phyloP scores from a whole-genome alignment of 2,329 filamentous ascomycete species.

The Scedosporium dehoogii region DNA sequence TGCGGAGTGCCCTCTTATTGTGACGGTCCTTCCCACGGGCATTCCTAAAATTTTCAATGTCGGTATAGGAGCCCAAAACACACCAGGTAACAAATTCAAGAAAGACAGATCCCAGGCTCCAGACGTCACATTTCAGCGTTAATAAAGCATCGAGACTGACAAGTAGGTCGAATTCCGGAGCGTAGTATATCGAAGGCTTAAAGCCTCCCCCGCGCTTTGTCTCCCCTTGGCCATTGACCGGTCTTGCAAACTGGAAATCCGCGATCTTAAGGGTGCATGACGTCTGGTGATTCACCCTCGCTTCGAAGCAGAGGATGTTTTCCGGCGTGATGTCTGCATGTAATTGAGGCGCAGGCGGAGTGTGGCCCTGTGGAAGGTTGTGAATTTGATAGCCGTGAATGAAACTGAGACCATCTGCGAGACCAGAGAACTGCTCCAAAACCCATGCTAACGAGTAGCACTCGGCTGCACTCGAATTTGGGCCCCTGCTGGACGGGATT shows the following conservation, averaged over 20 bases:
- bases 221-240: background rate
- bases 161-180: background rate
- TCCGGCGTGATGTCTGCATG: background rate
- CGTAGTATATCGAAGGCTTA: background rate
- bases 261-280: background rate
- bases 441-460: background rate
- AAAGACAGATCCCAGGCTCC: background rate
- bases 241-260: background rate
- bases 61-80: background rate
- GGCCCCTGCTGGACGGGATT: background rate
- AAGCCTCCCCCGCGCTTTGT: background rate
- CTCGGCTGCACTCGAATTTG: too few species aligned
- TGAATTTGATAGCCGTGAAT: background rate
- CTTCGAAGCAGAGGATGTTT: slow-evolving; percentile 2
- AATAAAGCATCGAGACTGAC: background rate
- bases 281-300: background rate
- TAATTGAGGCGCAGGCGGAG: background rate
- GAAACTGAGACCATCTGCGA: background rate
- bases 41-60: background rate
- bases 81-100: slow-evolving; percentile 1
- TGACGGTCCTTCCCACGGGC: background rate
- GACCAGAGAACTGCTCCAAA: background rate
- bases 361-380: background rate
- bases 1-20: background rate
- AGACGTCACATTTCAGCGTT: background rate